These are phyloP conservation scores for Glutinoglossum americanum DNA, from an alignment of 495 filamentous ascomycete genomes.

Conservation along the genomic window DNA sequence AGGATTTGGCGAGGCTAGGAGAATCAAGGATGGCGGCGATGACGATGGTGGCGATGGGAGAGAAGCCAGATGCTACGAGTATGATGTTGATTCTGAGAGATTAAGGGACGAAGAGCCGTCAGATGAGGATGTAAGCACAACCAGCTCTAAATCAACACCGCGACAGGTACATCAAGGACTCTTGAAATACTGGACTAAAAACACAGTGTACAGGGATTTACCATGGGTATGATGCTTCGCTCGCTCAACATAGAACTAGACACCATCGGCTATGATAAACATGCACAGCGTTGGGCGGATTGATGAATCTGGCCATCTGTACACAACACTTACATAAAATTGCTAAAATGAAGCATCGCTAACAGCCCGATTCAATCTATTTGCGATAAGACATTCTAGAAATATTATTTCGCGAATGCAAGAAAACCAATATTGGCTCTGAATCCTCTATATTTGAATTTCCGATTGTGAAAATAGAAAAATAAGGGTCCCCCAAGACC, in stretches of 20 bases:
- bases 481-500: no score
- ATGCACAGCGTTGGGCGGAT: conserved; percentile 30
- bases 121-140: conserved; percentile 2
- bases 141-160: not conserved
- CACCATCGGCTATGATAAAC: conserved; percentile 39
- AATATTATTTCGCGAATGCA: no score
- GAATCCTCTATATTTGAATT: no score
- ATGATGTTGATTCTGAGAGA: conserved; percentile 3
- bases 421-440: not conserved
- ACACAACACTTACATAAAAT: not conserved
- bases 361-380: no score
- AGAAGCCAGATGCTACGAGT: conserved; percentile 17
- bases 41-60: conserved; percentile 17
- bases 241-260: conserved; percentile 41
- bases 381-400: no score
- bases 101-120: not conserved
- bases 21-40: conserved; percentile 7
- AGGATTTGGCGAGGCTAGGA: conserved; percentile 14
- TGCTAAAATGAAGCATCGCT: not conserved
- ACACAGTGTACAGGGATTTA: conserved; percentile 29
- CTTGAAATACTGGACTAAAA: not conserved
- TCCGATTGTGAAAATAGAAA: no score
- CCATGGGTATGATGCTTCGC: conserved; percentile 51
- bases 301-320: not conserved
- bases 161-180: not conserved